A percentile compares a stretch with the other conserved stretches of the same genome.
phyloP scores from a whole-genome alignment of 257 asterid species.

The Solanum neorickii region DNA sequence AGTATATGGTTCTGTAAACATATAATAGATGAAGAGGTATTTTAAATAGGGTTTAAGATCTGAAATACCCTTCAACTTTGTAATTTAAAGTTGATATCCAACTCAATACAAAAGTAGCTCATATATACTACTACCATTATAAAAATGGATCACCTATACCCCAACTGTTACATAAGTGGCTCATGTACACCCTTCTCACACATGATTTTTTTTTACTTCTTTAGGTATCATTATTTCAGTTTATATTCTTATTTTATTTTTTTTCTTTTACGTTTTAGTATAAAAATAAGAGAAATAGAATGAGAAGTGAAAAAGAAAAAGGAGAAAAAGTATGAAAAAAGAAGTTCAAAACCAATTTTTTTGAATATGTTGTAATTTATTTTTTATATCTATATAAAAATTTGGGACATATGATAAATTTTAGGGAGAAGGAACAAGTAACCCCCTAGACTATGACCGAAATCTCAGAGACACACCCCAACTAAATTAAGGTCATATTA shows the following conservation, averaged over 20 bases:
- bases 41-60: background rate
- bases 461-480: too few species aligned
- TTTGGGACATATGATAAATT: background rate
- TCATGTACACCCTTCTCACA: background rate
- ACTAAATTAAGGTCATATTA: too few species aligned
- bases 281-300: background rate
- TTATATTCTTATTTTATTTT: too few species aligned
- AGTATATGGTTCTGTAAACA: background rate
- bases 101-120: background rate
- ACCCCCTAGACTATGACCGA: too few species aligned
- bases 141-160: background rate
- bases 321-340: background rate
- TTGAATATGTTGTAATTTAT: background rate
- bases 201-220: background rate
- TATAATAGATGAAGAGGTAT: background rate
- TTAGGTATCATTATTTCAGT: background rate
- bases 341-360: background rate
- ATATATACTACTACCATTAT: background rate
- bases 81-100: background rate
- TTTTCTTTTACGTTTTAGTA: background rate
- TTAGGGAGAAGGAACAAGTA: too few species aligned
- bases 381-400: background rate
- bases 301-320: background rate
- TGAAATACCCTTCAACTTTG: background rate
- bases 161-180: background rate